These are phyloP conservation scores for Polyporus arcularius DNA, from an alignment of 768 basidiomycete species.

Conservation along the genomic window DNA sequence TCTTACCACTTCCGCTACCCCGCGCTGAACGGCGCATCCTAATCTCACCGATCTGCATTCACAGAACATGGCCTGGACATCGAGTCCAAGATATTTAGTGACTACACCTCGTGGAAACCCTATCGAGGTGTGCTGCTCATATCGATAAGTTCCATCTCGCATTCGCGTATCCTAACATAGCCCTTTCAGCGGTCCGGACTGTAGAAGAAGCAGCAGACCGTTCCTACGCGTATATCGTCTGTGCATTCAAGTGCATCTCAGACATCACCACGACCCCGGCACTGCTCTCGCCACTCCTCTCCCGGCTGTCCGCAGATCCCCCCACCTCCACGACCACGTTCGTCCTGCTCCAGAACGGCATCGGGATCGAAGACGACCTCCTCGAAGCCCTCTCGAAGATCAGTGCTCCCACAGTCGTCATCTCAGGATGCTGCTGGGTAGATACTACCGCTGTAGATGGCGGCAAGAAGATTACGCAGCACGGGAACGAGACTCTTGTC, in stretches of 20 bases:
- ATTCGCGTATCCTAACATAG: not conserved
- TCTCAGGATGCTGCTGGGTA: conserved; percentile 38
- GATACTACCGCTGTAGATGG: conserved; percentile 32
- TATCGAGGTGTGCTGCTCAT: conserved; percentile 20
- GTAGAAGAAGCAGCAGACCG: conserved; percentile 33
- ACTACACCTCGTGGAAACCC: conserved; percentile 22
- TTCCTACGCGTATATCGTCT: conserved; percentile 29
- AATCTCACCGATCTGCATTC: not conserved
- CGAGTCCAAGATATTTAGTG: conserved; percentile 24
- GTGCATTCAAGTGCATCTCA: conserved; percentile 30
- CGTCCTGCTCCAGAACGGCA: conserved; percentile 37
- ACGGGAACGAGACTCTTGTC: conserved; percentile 28
- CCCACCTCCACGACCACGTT: conserved; percentile 17
- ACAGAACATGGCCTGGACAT: conserved; percentile 27
- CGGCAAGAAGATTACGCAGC: conserved; percentile 28
- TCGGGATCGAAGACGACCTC: conserved; percentile 34
- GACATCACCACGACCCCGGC: conserved; percentile 26
- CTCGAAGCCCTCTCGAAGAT: conserved; percentile 12
- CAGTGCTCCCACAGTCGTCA: conserved; percentile 13
- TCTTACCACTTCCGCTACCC: not conserved
- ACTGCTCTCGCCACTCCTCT: conserved; percentile 30
- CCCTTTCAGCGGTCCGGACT: conserved; percentile 22
- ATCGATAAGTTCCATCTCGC: not conserved
- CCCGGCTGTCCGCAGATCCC: not conserved
- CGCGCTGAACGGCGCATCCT: not conserved